Evolutionary conservation across 1,139 yeast species (phyloP), one percentile per base, ranked within the genome.

Genomic region (Sporopachydermia cereana): DNA sequence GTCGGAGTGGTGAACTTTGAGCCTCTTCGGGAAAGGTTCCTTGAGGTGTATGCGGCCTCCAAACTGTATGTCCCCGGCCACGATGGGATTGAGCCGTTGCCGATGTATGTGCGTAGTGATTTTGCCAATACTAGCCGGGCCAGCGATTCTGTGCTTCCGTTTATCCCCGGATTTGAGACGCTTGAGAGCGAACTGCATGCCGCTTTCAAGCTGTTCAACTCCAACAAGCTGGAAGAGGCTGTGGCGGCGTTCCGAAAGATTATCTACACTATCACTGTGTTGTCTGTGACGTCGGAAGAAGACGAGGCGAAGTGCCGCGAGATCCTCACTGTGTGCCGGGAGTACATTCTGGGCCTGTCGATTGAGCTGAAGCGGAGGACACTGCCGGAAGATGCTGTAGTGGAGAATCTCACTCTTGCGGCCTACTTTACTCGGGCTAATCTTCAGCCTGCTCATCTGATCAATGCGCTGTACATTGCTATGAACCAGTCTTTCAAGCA

Each of bases 381-480:
- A 5, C 67, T 89, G 48, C 85, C 83, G 36, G 69, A 80, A 3
- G 66, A 69, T 24, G 85, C 86, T 49, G 68, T 81, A 46, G 83
- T 86, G 64, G 81, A 97, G 51, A 88, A 85, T 59, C 72, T 93
- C 58, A 98, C 91, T 63, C 71, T 93, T 54, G 97, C 97, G 3
- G 95, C 97, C 0, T 91, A 89, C 65, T 93, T 93, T 69, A 86
- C 98, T 17, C 78, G 78, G 59, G 81, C 89, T 36, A 76, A 81
- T 54, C 74, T 93, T 54, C 88, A 84, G 54, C 79, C 84, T 42
- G 80, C 82, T 3, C 98, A 93, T 63, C 77, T 80, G 51, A 75
- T 83, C 46, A 82, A 88, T 58, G 96, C 98, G 9, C 72, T 88
- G 56, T 93, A 86, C 61, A 95, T 88, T 49, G 98, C 99, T 36